Base-by-base conservation (phyloP, 225 moss, liverwort and hornwort genomes). In the Straminergon stramineum region DNA sequence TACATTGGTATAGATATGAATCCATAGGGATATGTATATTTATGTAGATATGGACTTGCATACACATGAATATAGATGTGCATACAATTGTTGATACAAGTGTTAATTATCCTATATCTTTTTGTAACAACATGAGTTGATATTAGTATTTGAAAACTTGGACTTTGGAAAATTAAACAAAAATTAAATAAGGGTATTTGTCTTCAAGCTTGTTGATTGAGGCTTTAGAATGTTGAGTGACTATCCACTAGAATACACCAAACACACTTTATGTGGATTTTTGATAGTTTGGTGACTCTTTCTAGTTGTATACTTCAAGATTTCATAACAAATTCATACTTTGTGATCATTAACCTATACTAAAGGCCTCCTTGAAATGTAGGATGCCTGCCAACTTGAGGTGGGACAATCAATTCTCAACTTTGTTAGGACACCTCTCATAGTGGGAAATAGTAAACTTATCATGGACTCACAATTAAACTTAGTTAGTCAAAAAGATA, bases 1-100 rank as follows among this genome's bases (percentile, higher is more conserved):
- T 71, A 26, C 6, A 27, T 16, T 43, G 2, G 3, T 27, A 15
- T 28, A 3, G 9, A 43, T 17, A 43, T 27, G 4, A 1, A 43
- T 73, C 2, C 17, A 43, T 17, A 43, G 0, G 10, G 1, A 73
- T 43, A 27, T 9, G 16, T 27, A 28, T 15, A 73, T 3, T 43
- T 45, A 28, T 43, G 2, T 6, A 73, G 0, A 45, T 74, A 45
- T 11, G 0, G 9, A 74, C 8, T 28, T 24, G 28, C 17, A 74
- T 28, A 28, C 1, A 5, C 6, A 17, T 0, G 0, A 43, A 73
- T 53, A 53, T 1, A 77, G 0, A 77, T 23, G 14, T 0, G 1
- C 2, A 35, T 53, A 35, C 1, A 5, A 0, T 77, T 37, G 10
- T 35, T 55, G 23, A 55, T 35, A 35, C 2, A 23, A 23, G 23